A percentile compares a stretch with the other conserved stretches of the same genome.
Conservation (phyloP, 352 stramenopile species). For the Pythium aristosporum region DNA sequence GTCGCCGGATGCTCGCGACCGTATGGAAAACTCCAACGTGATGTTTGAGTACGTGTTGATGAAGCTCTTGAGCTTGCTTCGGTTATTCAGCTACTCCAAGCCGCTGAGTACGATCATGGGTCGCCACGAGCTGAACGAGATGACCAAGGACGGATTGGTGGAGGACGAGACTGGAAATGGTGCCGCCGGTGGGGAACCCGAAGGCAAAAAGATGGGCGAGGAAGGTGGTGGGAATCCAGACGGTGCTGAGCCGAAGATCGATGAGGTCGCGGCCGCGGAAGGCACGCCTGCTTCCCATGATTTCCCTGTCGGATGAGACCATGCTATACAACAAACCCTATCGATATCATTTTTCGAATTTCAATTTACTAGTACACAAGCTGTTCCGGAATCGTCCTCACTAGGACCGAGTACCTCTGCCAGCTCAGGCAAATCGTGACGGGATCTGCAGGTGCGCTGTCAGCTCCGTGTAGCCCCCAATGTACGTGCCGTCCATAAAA, state of each 20-base stretch:
- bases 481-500: conserved; percentile 73
- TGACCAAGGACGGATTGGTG: background rate
- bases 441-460: conserved; percentile 58
- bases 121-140: conserved; percentile 4
- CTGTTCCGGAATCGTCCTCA: background rate
- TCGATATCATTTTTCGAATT: conserved; percentile 6
- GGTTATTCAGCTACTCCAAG: conserved; percentile 74
- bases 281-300: background rate
- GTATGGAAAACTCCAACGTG: conserved; percentile 79
- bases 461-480: conserved; percentile 79
- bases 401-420: background rate
- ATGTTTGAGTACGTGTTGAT: conserved; percentile 75
- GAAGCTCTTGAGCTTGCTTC: conserved; percentile 68
- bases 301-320: background rate
- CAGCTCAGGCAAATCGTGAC: conserved; percentile 47
- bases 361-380: conserved; percentile 13
- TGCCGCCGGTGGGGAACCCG: background rate
- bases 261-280: conserved; percentile 20
- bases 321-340: background rate
- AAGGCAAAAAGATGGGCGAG: conserved; percentile 9
- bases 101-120: conserved; percentile 27
- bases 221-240: conserved; percentile 4
- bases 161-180: background rate
- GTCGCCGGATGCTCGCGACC: conserved; percentile 64
- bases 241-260: conserved; percentile 11